Conservation (phyloP, 2,329 filamentous ascomycete genomes). For the Neonectria neomacrospora region DNA sequence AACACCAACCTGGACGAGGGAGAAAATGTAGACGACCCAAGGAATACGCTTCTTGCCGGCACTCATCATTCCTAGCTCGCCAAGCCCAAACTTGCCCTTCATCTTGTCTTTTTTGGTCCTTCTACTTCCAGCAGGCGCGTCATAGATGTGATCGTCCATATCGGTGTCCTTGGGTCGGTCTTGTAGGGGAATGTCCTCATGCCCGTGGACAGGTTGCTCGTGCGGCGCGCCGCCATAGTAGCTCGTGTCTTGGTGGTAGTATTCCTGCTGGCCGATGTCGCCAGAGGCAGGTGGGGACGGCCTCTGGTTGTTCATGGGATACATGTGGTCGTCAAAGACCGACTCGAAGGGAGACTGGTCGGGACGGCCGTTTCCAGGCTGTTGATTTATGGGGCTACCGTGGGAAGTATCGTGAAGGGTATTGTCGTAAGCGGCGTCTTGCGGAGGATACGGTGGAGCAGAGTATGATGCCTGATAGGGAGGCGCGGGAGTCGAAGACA, state of each 20-base stretch:
- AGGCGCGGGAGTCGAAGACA: conserved; percentile 51
- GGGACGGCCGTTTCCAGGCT: conserved; percentile 45
- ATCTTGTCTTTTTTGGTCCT: conserved; percentile 47
- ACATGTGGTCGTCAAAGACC: conserved; percentile 75
- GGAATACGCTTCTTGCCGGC: conserved; percentile 70
- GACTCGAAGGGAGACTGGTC: conserved; percentile 69
- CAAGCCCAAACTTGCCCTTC: conserved; percentile 62
- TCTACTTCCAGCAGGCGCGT: conserved; percentile 56
- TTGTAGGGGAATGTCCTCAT: conserved; percentile 68
- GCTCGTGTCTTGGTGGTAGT: conserved; percentile 64
- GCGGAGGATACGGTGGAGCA: conserved; percentile 38
- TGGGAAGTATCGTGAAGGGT: conserved; percentile 10
- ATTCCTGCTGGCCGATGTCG: conserved; percentile 51
- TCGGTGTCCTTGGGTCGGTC: conserved; percentile 59
- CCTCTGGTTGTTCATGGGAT: conserved; percentile 65
- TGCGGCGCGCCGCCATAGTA: conserved; percentile 63
- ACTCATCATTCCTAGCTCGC: conserved; percentile 69
- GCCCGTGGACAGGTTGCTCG: conserved; percentile 51
- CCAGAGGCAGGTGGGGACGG: conserved; percentile 49
- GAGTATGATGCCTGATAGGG: conserved; percentile 48
- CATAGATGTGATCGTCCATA: conserved; percentile 70
- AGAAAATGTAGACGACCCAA: conserved; percentile 85
- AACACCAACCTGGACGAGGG: conserved; percentile 79
- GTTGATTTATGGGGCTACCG: conserved; percentile 42
- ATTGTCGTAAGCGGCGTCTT: conserved; percentile 33